A percentile compares a stretch with the other conserved stretches of the same genome.
These are phyloP conservation scores for Aspergillus terreus DNA, from an alignment of 2,329 filamentous ascomycete species.

Conservation along the genomic window DNA sequence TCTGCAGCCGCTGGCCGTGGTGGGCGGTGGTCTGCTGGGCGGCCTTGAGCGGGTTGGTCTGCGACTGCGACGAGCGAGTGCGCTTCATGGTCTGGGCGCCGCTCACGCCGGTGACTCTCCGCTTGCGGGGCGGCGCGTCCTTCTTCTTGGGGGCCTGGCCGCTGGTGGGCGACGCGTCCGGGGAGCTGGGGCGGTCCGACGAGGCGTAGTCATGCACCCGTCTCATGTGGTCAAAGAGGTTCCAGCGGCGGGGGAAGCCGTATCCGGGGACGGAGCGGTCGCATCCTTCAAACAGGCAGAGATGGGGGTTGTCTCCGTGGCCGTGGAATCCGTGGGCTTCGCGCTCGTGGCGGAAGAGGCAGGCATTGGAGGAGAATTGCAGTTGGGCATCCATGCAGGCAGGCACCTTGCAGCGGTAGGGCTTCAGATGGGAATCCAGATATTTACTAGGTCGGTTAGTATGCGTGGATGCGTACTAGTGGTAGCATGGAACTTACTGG, in stretches of 20 bases:
- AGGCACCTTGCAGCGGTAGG: slow-evolving; percentile 86
- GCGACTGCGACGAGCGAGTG: slow-evolving; percentile 38
- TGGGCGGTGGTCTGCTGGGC: slow-evolving; percentile 29
- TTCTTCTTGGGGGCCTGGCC: slow-evolving; percentile 35
- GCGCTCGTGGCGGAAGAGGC: slow-evolving; percentile 88
- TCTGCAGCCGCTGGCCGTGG: slow-evolving; percentile 39
- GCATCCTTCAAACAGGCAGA: slow-evolving; percentile 83
- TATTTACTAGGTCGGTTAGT: slow-evolving; percentile 68
- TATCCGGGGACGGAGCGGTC: slow-evolving; percentile 77
- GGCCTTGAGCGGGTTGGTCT: slow-evolving; percentile 32
- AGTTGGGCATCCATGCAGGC: slow-evolving; percentile 82
- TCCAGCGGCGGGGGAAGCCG: slow-evolving; percentile 93
- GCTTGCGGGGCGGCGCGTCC: slow-evolving; percentile 37
- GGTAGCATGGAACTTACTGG: slow-evolving; percentile 63
- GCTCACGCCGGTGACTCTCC: slow-evolving; percentile 34
- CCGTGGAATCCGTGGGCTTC: slow-evolving; percentile 95
- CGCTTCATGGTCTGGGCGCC: slow-evolving; percentile 41
- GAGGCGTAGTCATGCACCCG: slow-evolving; percentile 70
- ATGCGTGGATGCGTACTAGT: background rate
- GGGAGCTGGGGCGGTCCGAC: slow-evolving; percentile 41
- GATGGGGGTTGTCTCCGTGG: slow-evolving; percentile 86
- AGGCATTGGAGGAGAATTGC: slow-evolving; percentile 92
- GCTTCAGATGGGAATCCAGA: slow-evolving; percentile 93
- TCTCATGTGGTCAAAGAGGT: slow-evolving; percentile 95
- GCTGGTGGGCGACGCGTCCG: slow-evolving; percentile 34